Percentiles rank a stretch among this genome's conserved stretches.
These are phyloP conservation scores for Colletotrichum chlorophyti DNA, from an alignment of 2,329 filamentous ascomycete species.

Conservation along the genomic window DNA sequence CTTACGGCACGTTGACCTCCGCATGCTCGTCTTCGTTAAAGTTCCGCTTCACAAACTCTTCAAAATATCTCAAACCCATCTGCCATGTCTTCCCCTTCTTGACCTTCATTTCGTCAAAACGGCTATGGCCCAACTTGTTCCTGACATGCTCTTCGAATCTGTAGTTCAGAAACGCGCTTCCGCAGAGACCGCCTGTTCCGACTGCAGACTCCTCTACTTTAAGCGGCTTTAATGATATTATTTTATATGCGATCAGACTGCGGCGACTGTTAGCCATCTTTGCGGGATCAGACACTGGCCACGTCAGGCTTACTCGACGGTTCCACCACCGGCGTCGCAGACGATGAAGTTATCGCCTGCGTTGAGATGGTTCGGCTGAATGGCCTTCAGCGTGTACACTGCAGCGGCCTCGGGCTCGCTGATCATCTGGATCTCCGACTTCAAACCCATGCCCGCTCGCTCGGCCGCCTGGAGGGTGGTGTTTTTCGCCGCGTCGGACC, in stretches of 20 bases:
- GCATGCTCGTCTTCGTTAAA: constrained; percentile 81
- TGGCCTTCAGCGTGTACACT: constrained; percentile 80
- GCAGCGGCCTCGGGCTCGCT: constrained; percentile 83
- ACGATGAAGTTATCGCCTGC: constrained; percentile 72
- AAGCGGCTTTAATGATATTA: constrained; percentile 75
- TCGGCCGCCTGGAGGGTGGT: constrained; percentile 81
- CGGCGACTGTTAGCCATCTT: constrained; percentile 30
- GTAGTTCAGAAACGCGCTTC: constrained; percentile 81
- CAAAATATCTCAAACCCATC: constrained; percentile 80
- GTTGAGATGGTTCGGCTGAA: constrained; percentile 76
- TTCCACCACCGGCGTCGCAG: constrained; percentile 68
- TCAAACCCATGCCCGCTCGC: constrained; percentile 77
- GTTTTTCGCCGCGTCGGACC: constrained; percentile 87
- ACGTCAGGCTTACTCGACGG: constrained; percentile 64
- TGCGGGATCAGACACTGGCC: not conserved
- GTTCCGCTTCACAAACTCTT: constrained; percentile 85
- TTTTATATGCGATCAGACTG: constrained; percentile 80
- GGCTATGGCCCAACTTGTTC: constrained; percentile 67
- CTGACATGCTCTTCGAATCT: constrained; percentile 81
- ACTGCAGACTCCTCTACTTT: constrained; percentile 81
- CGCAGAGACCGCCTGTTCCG: constrained; percentile 79
- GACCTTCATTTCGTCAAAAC: constrained; percentile 77
- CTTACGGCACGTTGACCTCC: constrained; percentile 77
- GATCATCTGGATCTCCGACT: constrained; percentile 77
- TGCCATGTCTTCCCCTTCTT: constrained; percentile 84